Base-by-base conservation (phyloP, 2,329 filamentous ascomycete species). In the Macroventuria anomochaeta region DNA sequence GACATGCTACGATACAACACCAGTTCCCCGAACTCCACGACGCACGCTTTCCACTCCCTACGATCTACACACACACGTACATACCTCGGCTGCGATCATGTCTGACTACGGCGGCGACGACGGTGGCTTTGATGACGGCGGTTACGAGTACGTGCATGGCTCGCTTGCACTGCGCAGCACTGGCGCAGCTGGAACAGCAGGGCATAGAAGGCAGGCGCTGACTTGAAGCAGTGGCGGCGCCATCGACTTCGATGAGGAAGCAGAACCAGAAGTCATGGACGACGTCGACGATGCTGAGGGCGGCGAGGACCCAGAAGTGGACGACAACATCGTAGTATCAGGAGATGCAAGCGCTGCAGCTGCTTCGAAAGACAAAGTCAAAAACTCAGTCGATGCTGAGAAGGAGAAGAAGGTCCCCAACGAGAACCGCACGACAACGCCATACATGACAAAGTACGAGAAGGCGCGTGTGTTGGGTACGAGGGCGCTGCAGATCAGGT, bases 401-500 rank as follows among this genome's bases (percentile, higher is more conserved):
- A 82, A 83, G 71, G 80, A 93, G 78, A 97, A 96, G 84, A 96
- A 91, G 79, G 93, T 99, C 42, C 85, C 92, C 51, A 90, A 91
- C 64, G 90, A 93, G 63, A 85, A 96, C 77, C 87, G 95, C 67
- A 89, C 86, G 20, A 99, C 95, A 7, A 99, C 95, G 23, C 95
- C 93, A 2, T 99, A 97, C 79, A 96, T 99, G 93, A 99, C 95
- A 64, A 99, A 99, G 80, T 99, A 99, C 78, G 95, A 99, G 82
- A 86, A 88, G 67, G 95, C 95, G 59, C 87, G 95, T 71, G 93
- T 99, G 55, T 79, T 99, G 61, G 95, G 95, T 40, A 97, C 95
- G 33, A 84, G 95, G 63, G 95, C 95, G 33, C 77, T 97, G 72
- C 95, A 99, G 78, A 97, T 99, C 72, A 97, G 91, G 91, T 96